phyloP scores from a whole-genome alignment of 2,329 filamentous ascomycete genomes.

The Nothophoma quercina region DNA sequence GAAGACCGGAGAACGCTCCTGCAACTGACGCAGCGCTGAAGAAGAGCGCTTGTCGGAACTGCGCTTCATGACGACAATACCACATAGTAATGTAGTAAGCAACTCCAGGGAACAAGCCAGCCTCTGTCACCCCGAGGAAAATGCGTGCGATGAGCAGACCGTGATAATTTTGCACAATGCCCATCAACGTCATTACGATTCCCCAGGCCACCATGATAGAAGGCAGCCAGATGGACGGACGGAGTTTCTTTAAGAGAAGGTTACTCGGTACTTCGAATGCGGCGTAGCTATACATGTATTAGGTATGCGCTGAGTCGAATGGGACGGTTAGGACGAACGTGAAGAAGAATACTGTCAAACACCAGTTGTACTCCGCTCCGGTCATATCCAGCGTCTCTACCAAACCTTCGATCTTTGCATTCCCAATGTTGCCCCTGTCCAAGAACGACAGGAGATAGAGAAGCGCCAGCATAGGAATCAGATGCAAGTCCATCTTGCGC shows the following conservation, averaged over 20 bases:
- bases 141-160: constrained; percentile 56
- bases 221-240: constrained; percentile 53
- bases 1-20: constrained; percentile 66
- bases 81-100: constrained; percentile 67
- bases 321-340: constrained; percentile 41
- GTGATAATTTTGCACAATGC: constrained; percentile 55
- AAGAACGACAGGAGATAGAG: constrained; percentile 50
- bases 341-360: constrained; percentile 71
- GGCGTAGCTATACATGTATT: constrained; percentile 28
- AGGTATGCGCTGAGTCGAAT: not conserved
- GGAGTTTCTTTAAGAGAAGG: constrained; percentile 66
- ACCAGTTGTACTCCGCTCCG: constrained; percentile 69
- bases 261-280: constrained; percentile 64
- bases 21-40: constrained; percentile 65
- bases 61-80: constrained; percentile 67
- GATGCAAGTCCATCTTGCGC: constrained; percentile 51
- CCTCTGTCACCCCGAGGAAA: constrained; percentile 53
- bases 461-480: constrained; percentile 50
- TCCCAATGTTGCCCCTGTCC: constrained; percentile 50
- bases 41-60: constrained; percentile 66
- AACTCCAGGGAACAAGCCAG: constrained; percentile 41
- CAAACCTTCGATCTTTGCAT: constrained; percentile 52
- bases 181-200: constrained; percentile 59
- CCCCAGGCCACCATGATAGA: constrained; percentile 62
- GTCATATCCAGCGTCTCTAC: constrained; percentile 38